Base-by-base conservation (phyloP, 805 yeast species). In the Yamadazyma laniorum region DNA sequence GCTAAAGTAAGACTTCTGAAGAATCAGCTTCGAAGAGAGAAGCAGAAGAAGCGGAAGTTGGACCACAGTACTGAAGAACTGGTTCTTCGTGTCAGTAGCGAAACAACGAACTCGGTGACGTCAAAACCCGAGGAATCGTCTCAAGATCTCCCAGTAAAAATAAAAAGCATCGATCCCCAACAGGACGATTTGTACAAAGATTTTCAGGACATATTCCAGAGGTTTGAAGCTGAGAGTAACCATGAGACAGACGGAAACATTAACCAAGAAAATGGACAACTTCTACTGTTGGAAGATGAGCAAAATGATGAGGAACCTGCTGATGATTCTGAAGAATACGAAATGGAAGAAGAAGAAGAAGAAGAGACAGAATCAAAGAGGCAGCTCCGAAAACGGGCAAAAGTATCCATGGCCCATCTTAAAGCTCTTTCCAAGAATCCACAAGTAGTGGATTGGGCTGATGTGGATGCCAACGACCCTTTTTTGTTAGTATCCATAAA, bases 391-490 rank as follows among this genome's bases (percentile, higher is more conserved):
- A 70, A 70, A 43, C 52, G 59, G 32, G 67, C 72, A 35, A 80
- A 82, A 48, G 74, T 87, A 0, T 75, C 93, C 1, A 58, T 91
- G 12, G 78, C 90, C 0, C 66, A 70, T 6, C 64, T 91, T 36
- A 91, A 90, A 55, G 69, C 84, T 0, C 56, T 67, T 16, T 70
- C 85, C 0, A 47, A 61, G 2, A 63, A 65, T 18, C 97, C 98
- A 0, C 87, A 85, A 40, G 54, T 80, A 3, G 82, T 91, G 1
- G 95, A 89, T 47, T 84, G 95, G 95, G 77, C 67, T 50, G 98
- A 93, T 58, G 82, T 80, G 2, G 93, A 90, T 63, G 83, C 97
- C 0, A 71, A 70, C 1, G 91, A 87, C 50, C 96, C 99, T 2
- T 61, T 66, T 33, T 55, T 89, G 15, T 67, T 79, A 11, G 78